Conservation (phyloP, 176 grass and related monocot species). For the Avena insularis region DNA sequence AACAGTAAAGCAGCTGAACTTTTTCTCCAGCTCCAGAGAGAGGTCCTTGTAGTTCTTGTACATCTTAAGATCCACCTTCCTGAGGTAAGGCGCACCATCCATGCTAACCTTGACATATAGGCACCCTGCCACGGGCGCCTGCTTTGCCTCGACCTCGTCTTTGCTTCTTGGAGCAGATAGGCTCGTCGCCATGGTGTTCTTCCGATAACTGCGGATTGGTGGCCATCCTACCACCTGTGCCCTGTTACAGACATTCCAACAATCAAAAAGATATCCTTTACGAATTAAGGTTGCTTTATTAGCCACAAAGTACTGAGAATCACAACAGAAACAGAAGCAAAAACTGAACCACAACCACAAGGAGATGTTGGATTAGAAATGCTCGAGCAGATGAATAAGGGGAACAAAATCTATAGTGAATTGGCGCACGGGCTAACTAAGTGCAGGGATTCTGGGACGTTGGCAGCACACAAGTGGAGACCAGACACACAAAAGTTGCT, state of each 20-base stretch:
- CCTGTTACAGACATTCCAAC: conserved; percentile 43
- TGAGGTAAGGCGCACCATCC: conserved; percentile 86
- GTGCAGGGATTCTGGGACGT: not conserved
- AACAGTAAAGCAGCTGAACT: conserved; percentile 76
- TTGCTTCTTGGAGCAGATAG: conserved; percentile 54
- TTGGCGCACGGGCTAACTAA: not conserved
- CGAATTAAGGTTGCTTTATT: not conserved
- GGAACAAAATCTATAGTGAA: conserved; percentile 3
- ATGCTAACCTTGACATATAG: conserved; percentile 92
- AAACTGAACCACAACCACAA: not conserved
- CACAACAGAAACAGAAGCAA: not conserved
- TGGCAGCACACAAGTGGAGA: conserved; percentile 33
- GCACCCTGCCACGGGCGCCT: conserved; percentile 26
- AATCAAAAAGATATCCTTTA: conserved; percentile 32
- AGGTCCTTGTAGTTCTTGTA: conserved; percentile 84
- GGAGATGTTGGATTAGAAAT: not conserved
- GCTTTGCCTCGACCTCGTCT: conserved; percentile 52
- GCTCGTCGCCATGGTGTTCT: conserved; percentile 78
- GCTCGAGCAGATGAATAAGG: not conserved
- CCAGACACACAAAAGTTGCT: conserved; percentile 23
- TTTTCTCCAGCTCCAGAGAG: conserved; percentile 68
- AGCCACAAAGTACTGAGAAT: conserved; percentile 2
- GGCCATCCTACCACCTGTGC: conserved; percentile 93
- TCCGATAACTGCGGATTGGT: conserved; percentile 78
- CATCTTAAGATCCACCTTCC: conserved; percentile 84